Evolutionary conservation across 306 rosid species (phyloP), one percentile per base, ranked within the genome.

Genomic region (Vigna mungo): DNA sequence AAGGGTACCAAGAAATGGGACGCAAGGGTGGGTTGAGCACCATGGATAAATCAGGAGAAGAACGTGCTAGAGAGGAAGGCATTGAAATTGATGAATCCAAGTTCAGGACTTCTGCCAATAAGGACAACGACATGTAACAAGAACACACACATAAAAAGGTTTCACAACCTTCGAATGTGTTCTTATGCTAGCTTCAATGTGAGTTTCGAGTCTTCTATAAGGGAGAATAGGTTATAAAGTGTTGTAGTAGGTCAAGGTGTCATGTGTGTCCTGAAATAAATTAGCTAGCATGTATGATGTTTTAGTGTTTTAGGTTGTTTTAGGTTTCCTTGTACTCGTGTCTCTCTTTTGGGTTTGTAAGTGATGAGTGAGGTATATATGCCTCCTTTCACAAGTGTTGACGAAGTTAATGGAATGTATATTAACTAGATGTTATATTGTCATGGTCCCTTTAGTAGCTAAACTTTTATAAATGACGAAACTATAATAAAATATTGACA

Each of bases 11-110:
- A 49, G 84, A 92, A 65, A 92, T 92, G 97, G 95, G 96, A 0
- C 83, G 86, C 47, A 90, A 88, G 54, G 97, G 96, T 0, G 93
- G 97, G 1, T 76, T 89, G 34, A 86, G 89, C 85, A 80, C 91
- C 9, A 72, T 30, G 84, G 91, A 88, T 43, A 89, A 72, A 58
- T 80, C 89, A n/a, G 94, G 88, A 18, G 91, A 37, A 72, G 89
- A 87, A 32, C 87, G 93, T 37, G 96, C 93, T 56, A 78, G 49
- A 1, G 89, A 84, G 55, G 92, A 87, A 84, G 91, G 87, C 23
- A 32, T 92, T 18, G 47, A 75, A 0, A 86, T 87, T 2, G 92
- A 92, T 34, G 90, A 88, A 59, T 92, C 92, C 87, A 92, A 88
- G 88, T 92, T 71, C 79, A 77, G 48, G 11, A 78, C 80, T 12